Evolutionary conservation across 148 eudicot species (phyloP).

Genomic region (Silene conica): DNA sequence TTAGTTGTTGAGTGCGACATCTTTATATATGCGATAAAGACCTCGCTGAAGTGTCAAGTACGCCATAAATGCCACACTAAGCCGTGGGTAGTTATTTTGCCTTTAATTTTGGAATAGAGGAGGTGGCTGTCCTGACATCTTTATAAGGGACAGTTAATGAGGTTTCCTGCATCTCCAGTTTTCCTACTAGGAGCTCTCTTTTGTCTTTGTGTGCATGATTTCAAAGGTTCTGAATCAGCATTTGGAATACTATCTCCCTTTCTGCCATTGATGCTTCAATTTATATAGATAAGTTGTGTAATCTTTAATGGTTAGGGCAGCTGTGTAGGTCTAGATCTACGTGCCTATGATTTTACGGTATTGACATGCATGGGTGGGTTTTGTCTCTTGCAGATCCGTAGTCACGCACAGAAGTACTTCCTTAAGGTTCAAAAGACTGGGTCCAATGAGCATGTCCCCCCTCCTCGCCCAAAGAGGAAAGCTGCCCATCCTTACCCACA

Average conservation of each 20-base stretch:
- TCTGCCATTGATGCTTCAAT: not conserved
- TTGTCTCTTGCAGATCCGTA: conserved; percentile 36
- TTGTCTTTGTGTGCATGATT: not conserved
- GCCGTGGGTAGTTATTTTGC: not conserved
- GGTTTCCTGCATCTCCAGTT: not conserved
- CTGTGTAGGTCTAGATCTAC: not conserved
- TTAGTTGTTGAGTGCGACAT: not conserved
- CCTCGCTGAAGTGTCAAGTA: not conserved
- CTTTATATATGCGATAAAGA: no score
- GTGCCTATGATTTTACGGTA: not conserved
- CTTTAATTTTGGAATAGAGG: not conserved
- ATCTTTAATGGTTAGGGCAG: not conserved
- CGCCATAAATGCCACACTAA: not conserved
- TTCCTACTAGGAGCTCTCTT: not conserved
- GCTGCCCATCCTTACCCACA: conserved; percentile 70
- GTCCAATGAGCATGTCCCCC: conserved; percentile 54
- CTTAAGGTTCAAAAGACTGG: conserved; percentile 53
- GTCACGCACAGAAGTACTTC: conserved; percentile 40
- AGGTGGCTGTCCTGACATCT: not conserved
- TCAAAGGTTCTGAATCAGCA: not conserved
- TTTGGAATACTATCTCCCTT: not conserved
- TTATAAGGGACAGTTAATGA: not conserved
- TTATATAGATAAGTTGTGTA: not conserved
- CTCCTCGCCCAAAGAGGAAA: conserved; percentile 66
- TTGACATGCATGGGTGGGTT: not conserved